Evolutionary conservation across 1,284 basidiomycete genomes (phyloP), one percentile per base, ranked within the genome.

Genomic region (Pseudozyma hubeiensis): DNA sequence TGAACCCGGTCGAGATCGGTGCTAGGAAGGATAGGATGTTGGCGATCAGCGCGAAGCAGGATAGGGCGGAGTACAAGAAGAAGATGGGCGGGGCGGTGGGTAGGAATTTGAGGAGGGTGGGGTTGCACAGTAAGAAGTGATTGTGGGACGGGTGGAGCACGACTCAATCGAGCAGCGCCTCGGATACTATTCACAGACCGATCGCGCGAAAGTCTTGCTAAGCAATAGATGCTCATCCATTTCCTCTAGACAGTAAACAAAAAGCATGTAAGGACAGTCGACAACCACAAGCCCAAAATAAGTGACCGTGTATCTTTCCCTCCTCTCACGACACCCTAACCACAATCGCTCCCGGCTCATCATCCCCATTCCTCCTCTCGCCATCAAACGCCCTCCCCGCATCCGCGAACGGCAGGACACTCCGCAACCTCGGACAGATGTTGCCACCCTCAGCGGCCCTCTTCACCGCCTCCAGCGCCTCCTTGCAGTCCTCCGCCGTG

Each of bases 81-180:
- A 80, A 81, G 61, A 80, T 81, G 80, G 83, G 83, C 14, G 83
- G 83, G 5, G 77, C 82, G 9, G 67, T 84, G 14, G 83, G 83
- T 1, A 77, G 67, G 33, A 52, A 63, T 10, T 55, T 84, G 40
- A 62, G 81, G 9, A 53, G 81, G 40, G 40, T 67, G 6, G 58
- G 58, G 19, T 9, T 24, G 43, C n/a, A 14, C 11, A 16, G 40
- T 7, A 41, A 8, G 10, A 41, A 41, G 40, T 41, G 40, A 41
- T 37, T 2, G 10, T 4, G 24, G 24, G 24, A 24, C 24, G 24
- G 4, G 24, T 24, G 24, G 24, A 24, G 24, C 4, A 24, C 24
- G 24, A 24, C 24, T 24, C 24, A 24, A 2, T 2, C 24, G 24
- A 24, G 24, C 24, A 4, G 24, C 24, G 24, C 24, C 24, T 24